Evolutionary conservation across 768 basidiomycete species (phyloP).

Genomic region (Boletus huronensis): DNA sequence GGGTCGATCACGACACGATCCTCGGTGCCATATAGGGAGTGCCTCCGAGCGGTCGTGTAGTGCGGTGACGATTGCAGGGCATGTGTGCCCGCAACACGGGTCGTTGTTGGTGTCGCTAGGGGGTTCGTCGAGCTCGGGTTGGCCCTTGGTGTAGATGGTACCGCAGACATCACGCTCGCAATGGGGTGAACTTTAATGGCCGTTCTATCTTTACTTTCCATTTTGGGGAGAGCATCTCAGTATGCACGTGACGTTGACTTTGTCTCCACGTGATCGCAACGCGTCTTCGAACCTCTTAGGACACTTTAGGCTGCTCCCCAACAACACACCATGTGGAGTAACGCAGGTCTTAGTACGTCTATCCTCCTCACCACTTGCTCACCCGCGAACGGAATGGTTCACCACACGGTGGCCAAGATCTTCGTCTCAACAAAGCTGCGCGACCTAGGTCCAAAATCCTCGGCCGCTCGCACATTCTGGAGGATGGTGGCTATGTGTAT

Average conservation of each 20-base stretch:
- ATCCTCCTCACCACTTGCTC: slow-evolving; percentile 22
- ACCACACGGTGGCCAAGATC: slow-evolving; percentile 24
- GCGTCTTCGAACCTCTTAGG: slow-evolving; percentile 9
- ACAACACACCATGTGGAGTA: slow-evolving; percentile 21
- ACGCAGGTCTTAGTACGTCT: slow-evolving; percentile 27
- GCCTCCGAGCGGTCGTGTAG: slow-evolving; percentile 79
- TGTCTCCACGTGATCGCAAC: slow-evolving; percentile 18
- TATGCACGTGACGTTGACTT: slow-evolving; percentile 15
- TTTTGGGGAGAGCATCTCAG: neutral
- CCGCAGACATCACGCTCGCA: slow-evolving; percentile 29
- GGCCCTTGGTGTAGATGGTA: slow-evolving; percentile 33
- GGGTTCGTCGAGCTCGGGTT: slow-evolving; percentile 18
- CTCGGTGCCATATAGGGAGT: slow-evolving; percentile 95
- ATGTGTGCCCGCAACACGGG: slow-evolving; percentile 46
- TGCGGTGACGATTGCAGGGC: slow-evolving; percentile 74
- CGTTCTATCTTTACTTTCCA: neutral
- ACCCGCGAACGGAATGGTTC: slow-evolving; percentile 29
- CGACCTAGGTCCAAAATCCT: slow-evolving; percentile 26
- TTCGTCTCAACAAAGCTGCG: slow-evolving; percentile 26
- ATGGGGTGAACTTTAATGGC: neutral
- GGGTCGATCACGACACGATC: slow-evolving; percentile 95
- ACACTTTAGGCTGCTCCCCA: neutral
- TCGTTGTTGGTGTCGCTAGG: slow-evolving; percentile 53
- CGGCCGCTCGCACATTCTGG: slow-evolving; percentile 20
- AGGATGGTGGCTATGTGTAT: slow-evolving; percentile 27